Base-by-base conservation (phyloP, 2,329 filamentous ascomycete genomes). In the Epichloe sylvatica region DNA sequence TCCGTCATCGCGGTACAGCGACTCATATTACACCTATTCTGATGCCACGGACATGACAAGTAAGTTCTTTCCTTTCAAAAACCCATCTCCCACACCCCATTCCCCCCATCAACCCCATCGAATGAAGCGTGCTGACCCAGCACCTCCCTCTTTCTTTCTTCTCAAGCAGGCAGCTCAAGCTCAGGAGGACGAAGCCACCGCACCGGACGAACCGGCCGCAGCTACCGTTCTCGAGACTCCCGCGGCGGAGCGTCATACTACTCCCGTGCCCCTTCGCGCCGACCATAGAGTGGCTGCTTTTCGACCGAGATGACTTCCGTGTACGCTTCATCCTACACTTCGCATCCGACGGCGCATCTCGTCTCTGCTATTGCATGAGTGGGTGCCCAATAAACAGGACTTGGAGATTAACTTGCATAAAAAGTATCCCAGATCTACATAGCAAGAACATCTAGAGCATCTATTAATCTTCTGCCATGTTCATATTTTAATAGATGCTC, bases 1-100 rank as follows among this genome's bases (percentile, higher is more conserved):
- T 38, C 54, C 61, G 19, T 50, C 51, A 12, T 67, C 67, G 62
- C 72, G 58, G 56, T 75, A 76, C 64, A 73, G 67, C 61, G 74
- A 76, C 61, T 78, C 70, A 47, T 73, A 73, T 53, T 73, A 74
- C 59, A 75, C 71, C 47, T 79, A 77, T 62, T 72, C 70, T 21
- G 70, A 68, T 54, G 69, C 64, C 19, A 55, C 54, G 13, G 38
- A 49, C 53, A 70, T 65, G 55, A 72, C 64, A 58, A 71, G 75
- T 77, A 67, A 73, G 75, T 76, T 48, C 39, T 45, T 46, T 38
- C 12, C 53, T 25, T 6, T 25, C 30, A 30, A 30, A 30, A 9
- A 9, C 9, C 3, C 3, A 9, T 30, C 8, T 11, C 30, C 13
- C 12, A n/a, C 35, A 37, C 15, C 15, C 35, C 15, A n/a, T 13